Evolutionary conservation across 2,329 filamentous ascomycete species (phyloP), one percentile per base, ranked within the genome.

Genomic region (Fusarium sterilihyphosum): DNA sequence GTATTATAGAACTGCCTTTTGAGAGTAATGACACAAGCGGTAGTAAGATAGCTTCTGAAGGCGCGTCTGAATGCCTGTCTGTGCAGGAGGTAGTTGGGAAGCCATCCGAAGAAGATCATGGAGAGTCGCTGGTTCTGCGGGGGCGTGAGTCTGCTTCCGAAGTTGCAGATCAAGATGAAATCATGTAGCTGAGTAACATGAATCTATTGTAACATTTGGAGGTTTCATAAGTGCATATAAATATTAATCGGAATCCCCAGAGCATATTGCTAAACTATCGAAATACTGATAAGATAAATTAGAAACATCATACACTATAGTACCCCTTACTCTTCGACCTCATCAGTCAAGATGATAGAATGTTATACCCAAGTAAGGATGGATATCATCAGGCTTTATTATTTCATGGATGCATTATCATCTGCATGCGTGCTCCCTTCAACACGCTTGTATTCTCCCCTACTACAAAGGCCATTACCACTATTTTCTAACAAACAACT

Each of bases 401-500:
- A 5, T 24, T 8, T 12, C 1, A n/a, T 44, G 16, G 41, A 44
- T 24, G n/a, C n/a, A 41, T 24, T 44, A 44, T 12, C 16, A 12
- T 17, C 41, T 18, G n/a, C n/a, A 44, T 24, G 5, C 41, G 2
- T 17, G 16, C n/a, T 1, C n/a, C 16, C 41, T 4, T 11, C 41
- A 5, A 24, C 41, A 17, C 14, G 17, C 4, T 5, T 43, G 0
- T 24, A 17, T 16, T 24, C n/a, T 16, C 2, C n/a, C 41, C 41
- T 17, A 24, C n/a, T 18, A 44, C 10, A 18, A 24, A 44, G 10
- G n/a, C 12, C 20, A 14, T 41, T 9, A 5, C 41, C 16, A 5
- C 0, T 24, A 2, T 44, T 1, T n/a, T 44, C 10, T 5, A 18
- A 18, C 10, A 44, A 24, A 12, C 5, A 2, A 24, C 4, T 24